A percentile compares a stretch with the other conserved stretches of the same genome.
Conservation (phyloP, 345 rosid genomes). For the Leavenworthia alabamica region DNA sequence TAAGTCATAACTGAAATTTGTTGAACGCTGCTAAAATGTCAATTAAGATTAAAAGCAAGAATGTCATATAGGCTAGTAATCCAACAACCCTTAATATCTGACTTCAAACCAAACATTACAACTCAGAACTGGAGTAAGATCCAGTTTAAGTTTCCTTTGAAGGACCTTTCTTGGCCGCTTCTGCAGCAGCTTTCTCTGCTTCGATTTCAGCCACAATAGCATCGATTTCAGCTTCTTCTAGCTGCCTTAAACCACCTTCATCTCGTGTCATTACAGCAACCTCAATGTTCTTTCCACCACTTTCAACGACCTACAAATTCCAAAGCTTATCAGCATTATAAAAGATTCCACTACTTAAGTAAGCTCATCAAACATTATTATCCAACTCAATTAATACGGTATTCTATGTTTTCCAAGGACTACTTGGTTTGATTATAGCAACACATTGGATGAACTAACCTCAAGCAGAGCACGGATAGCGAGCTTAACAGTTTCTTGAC, state of each 20-base stretch:
- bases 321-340: neutral
- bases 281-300: constrained; percentile 98
- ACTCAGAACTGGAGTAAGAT: neutral
- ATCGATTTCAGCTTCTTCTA: constrained; percentile 88
- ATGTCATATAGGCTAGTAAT: constrained; percentile 8
- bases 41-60: constrained; percentile 2
- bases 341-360: neutral
- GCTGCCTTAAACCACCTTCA: constrained; percentile 55
- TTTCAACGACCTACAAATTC: constrained; percentile 73
- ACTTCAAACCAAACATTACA: constrained; percentile 3
- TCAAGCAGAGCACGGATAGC: constrained; percentile 91
- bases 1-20: no score
- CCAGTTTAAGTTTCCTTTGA: constrained; percentile 40
- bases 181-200: constrained; percentile 95
- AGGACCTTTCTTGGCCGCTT: constrained; percentile 95
- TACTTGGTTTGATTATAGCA: neutral
- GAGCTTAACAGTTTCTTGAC: constrained; percentile 82
- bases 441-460: constrained; percentile 37
- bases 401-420: neutral
- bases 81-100: constrained; percentile 16
- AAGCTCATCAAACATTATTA: constrained; percentile 8
- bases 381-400: neutral
- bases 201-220: constrained; percentile 85
- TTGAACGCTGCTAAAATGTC: neutral
- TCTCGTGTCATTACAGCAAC: constrained; percentile 88